Conservation (phyloP, 148 eudicot genomes). For the Arbutus unedo region DNA sequence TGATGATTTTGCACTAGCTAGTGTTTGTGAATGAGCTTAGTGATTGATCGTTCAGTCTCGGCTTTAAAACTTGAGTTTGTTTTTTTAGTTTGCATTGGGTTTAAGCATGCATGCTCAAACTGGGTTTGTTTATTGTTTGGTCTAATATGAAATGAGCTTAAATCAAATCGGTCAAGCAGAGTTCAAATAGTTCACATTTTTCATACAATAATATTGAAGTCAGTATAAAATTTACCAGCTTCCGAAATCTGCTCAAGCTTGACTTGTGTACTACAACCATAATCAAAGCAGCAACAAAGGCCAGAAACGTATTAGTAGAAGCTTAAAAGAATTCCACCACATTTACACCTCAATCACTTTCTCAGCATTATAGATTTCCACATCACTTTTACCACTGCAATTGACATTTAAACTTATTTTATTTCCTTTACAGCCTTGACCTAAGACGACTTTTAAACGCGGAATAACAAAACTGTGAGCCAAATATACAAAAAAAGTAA, state of each 20-base stretch:
- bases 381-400: neutral
- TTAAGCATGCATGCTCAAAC: too few species aligned
- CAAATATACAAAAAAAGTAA: constrained; percentile 7
- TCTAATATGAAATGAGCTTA: neutral
- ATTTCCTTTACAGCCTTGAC: neutral
- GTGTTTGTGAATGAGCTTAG: neutral
- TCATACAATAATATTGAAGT: neutral
- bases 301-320: neutral
- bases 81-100: too few species aligned
- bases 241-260: neutral
- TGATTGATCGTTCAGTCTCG: neutral
- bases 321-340: neutral
- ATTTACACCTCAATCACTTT: constrained; percentile 6
- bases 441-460: neutral
- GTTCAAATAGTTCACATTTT: neutral
- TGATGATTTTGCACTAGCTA: neutral
- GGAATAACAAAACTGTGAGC: constrained; percentile 9
- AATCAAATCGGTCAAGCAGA: neutral
- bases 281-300: neutral
- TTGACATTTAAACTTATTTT: constrained; percentile 5
- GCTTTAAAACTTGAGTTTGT: neutral
- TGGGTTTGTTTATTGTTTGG: neutral
- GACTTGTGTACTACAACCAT: neutral
- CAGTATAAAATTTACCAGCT: neutral
- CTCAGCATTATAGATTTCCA: neutral